Conservation (phyloP, 2,329 filamentous ascomycete species). For the Cordyceps fumosorosea region DNA sequence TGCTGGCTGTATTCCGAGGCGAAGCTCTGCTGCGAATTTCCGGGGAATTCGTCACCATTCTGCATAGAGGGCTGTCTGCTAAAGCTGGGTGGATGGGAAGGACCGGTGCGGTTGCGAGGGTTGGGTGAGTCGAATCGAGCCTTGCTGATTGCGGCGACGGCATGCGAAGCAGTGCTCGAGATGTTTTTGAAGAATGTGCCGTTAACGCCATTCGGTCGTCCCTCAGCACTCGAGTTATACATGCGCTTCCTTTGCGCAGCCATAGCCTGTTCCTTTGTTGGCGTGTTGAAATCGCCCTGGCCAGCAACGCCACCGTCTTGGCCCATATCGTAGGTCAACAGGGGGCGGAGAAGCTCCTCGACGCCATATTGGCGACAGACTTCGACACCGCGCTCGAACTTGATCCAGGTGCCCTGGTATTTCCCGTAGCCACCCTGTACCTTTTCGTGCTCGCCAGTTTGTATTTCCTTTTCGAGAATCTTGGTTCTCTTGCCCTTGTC, state of each 20-base stretch:
- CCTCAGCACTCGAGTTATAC: slow-evolving; percentile 66
- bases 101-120: slow-evolving; percentile 57
- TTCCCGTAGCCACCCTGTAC: slow-evolving; percentile 98
- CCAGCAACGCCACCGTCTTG: slow-evolving; percentile 67
- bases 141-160: slow-evolving; percentile 94
- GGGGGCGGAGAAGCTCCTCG: slow-evolving; percentile 66
- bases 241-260: slow-evolving; percentile 88
- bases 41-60: slow-evolving; percentile 60
- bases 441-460: slow-evolving; percentile 94
- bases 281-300: slow-evolving; percentile 77
- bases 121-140: slow-evolving; percentile 85
- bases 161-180: slow-evolving; percentile 84
- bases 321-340: slow-evolving; percentile 75
- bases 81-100: slow-evolving; percentile 57
- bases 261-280: slow-evolving; percentile 98
- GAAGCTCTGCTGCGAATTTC: slow-evolving; percentile 79
- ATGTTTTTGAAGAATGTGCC: slow-evolving; percentile 98
- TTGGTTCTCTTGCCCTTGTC: slow-evolving; percentile 98
- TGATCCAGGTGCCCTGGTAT: slow-evolving; percentile 98
- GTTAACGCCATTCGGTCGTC: slow-evolving; percentile 57
- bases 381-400: slow-evolving; percentile 83
- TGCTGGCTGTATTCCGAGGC: slow-evolving; percentile 68
- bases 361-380: slow-evolving; percentile 79
- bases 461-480: slow-evolving; percentile 95
- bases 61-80: slow-evolving; percentile 67